Base-by-base conservation (phyloP, 2,329 filamentous ascomycete species). In the Domatiomyces catenatus region DNA sequence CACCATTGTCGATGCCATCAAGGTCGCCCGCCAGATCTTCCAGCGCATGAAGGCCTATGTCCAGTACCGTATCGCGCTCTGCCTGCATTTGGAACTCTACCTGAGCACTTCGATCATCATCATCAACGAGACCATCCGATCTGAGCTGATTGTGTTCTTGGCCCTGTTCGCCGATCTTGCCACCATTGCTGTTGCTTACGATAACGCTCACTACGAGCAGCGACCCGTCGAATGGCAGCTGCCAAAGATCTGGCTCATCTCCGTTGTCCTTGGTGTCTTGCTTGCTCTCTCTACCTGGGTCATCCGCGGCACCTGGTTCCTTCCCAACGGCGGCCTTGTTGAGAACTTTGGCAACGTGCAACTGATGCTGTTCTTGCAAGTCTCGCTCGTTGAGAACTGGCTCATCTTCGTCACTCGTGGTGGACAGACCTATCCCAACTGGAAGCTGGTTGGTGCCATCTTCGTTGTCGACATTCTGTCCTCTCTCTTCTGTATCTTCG, bases 341-440 rank as follows among this genome's bases (percentile, higher is more conserved):
- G 75, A 85, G 70, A 82, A 83, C 71, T 86, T 77, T 62, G 83
- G 83, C 64, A 80, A 78, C 60, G 75, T 85, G 56, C 82, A 87
- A 70, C 81, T 83, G 62, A 81, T 86, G 53, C 74, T 94, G 67
- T 94, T 94, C 82, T 80, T 94, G 43, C 81, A 94, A 74, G 82
- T 94, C 69, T 88, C 86, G 18, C 79, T 94, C 54, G 89, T 87
- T 61, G 86, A 94, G 79, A 94, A 94, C 76, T 94, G 87, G 87
- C 79, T 94, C 52, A 94, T 94, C 72, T 94, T 94, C 77, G 90
- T 94, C 71, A 94, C 87, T 62, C 87, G 87, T 79, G 86, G 83
- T 63, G 80, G 77, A 59, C 75, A 80, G 68, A 86, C 83, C 24
- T 82, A 77, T 72, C 83, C 83, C 53, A 84, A 81, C 1, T 84